These are phyloP conservation scores for Luvunga scandens DNA, from an alignment of 345 rosid genomes.

Conservation along the genomic window DNA sequence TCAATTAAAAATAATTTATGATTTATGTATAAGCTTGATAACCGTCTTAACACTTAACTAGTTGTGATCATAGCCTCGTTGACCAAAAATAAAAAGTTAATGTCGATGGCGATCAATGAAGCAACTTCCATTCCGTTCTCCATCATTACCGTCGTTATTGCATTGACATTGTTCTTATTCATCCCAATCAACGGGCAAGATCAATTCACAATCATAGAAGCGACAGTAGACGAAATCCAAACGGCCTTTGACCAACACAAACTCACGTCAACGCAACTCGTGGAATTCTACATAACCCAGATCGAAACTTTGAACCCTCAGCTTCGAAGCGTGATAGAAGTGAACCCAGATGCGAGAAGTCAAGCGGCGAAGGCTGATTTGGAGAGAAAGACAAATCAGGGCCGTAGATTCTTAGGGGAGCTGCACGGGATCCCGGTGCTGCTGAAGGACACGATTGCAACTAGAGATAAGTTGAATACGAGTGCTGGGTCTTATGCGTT, in stretches of 20 bases:
- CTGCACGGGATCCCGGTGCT: slow-evolving; percentile 45
- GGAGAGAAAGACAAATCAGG: slow-evolving; percentile 13
- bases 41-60: neutral
- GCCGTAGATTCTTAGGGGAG: slow-evolving; percentile 13
- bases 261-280: slow-evolving; percentile 17
- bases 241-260: slow-evolving; percentile 3
- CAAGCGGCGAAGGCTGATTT: slow-evolving; percentile 17
- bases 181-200: slow-evolving; percentile 6
- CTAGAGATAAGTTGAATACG: slow-evolving; percentile 28
- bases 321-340: slow-evolving; percentile 9
- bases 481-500: slow-evolving; percentile 39
- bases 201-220: neutral
- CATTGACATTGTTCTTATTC: neutral
- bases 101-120: neutral
- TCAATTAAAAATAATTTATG: too few relatives aligned
- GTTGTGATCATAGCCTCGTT: neutral
- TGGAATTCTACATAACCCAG: slow-evolving; percentile 8
- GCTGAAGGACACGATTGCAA: slow-evolving; percentile 38
- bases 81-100: neutral
- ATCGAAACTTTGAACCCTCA: neutral
- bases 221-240: slow-evolving; percentile 9
- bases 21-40: too few relatives aligned
- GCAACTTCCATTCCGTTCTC: neutral
- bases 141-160: neutral
- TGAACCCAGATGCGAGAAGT: slow-evolving; percentile 12